phyloP scores from a whole-genome alignment of 2,329 filamentous ascomycete genomes.

The Ceratocystis variospora region DNA sequence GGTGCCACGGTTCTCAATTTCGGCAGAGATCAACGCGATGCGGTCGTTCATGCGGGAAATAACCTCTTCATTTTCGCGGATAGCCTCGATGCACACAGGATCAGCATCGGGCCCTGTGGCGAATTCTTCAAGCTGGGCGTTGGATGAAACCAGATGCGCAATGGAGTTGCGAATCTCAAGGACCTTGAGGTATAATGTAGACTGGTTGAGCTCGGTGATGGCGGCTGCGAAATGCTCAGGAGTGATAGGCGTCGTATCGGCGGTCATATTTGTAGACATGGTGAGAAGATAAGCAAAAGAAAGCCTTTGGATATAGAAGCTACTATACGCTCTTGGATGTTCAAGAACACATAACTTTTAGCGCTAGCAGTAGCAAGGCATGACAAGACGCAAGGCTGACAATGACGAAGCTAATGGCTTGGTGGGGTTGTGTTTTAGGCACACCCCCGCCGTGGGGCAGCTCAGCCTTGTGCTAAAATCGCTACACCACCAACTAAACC shows the following conservation, averaged over 20 bases:
- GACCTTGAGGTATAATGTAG: constrained; percentile 57
- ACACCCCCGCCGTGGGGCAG: constrained; percentile 13
- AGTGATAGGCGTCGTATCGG: constrained; percentile 46
- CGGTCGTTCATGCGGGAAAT: constrained; percentile 54
- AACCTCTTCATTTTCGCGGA: constrained; percentile 56
- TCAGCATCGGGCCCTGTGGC: constrained; percentile 42
- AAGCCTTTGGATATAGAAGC: neutral
- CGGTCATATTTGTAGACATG: constrained; percentile 38
- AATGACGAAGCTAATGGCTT: constrained; percentile 3
- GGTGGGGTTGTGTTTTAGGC: constrained; percentile 17
- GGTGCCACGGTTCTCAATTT: constrained; percentile 47
- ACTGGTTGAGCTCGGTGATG: constrained; percentile 50
- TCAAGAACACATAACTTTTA: too few relatives aligned
- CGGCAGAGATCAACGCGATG: constrained; percentile 47
- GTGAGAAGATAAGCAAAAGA: neutral
- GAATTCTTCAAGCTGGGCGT: constrained; percentile 57
- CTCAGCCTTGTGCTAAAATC: constrained; percentile 9
- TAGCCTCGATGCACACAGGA: constrained; percentile 58
- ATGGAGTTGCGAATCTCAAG: constrained; percentile 64
- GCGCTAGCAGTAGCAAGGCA: neutral
- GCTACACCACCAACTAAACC: neutral
- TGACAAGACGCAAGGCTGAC: constrained; percentile 7
- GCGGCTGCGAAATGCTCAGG: constrained; percentile 51
- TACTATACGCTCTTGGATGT: too few relatives aligned
- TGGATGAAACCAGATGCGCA: constrained; percentile 58